A percentile compares a stretch with the other conserved stretches of the same genome.
These are phyloP conservation scores for Xylariaceae sp. DNA, from an alignment of 2,329 filamentous ascomycete species.

Conservation along the genomic window DNA sequence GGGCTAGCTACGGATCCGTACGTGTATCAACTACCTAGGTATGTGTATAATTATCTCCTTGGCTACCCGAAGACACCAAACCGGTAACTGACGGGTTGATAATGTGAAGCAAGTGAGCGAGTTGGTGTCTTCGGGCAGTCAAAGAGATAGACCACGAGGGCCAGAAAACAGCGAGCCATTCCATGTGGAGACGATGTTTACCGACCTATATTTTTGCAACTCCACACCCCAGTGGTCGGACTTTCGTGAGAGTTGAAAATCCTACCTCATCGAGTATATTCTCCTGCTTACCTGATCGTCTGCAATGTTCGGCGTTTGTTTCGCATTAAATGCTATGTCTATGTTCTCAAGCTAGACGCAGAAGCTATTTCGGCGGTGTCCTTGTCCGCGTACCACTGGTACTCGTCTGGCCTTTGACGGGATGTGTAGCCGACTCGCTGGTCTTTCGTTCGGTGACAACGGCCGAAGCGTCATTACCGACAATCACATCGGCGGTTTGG, in stretches of 20 bases:
- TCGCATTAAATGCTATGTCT: neutral
- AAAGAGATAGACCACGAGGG: too few relatives aligned
- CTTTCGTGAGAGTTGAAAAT: neutral
- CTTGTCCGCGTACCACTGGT: slow-evolving; percentile 20
- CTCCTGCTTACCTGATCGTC: neutral
- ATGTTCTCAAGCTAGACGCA: neutral
- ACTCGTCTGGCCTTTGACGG: slow-evolving; percentile 23
- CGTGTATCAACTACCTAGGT: too few relatives aligned
- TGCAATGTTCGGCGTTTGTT: neutral
- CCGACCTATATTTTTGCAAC: neutral
- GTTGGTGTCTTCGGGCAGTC: too few relatives aligned
- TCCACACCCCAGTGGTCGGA: neutral
- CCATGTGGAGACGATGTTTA: too few relatives aligned
- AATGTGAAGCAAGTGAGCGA: too few relatives aligned
- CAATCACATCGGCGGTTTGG: slow-evolving; percentile 50
- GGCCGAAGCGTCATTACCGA: slow-evolving; percentile 55
- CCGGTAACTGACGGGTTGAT: too few relatives aligned
- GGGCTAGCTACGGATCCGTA: too few relatives aligned
- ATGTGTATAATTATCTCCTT: too few relatives aligned
- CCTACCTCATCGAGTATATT: neutral
- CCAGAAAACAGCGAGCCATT: neutral
- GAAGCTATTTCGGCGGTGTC: slow-evolving; percentile 20
- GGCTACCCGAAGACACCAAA: too few relatives aligned
- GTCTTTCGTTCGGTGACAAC: slow-evolving; percentile 17
- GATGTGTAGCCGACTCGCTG: slow-evolving; percentile 20